Conservation (phyloP, 1,284 basidiomycete genomes). For the Dichomitus squalens region DNA sequence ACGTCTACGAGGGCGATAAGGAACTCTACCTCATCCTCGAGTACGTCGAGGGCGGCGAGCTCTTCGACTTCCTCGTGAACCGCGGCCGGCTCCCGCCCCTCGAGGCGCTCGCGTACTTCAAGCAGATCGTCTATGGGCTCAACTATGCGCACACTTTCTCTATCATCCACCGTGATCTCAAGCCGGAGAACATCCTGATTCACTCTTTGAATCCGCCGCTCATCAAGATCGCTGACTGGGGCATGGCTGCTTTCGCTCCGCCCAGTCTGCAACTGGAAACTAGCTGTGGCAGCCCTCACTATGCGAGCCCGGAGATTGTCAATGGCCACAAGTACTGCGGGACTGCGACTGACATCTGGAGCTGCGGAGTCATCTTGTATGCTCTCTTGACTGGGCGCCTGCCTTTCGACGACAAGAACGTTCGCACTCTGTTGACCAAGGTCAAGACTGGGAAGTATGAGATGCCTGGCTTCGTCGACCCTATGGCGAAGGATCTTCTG, state of each 20-base stretch:
- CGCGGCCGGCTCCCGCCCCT: conserved; percentile 80
- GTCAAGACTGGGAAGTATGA: conserved; percentile 89
- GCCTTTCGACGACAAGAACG: conserved; percentile 89
- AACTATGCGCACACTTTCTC: conserved; percentile 99
- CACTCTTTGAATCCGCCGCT: conserved; percentile 82
- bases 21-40: conserved; percentile 96
- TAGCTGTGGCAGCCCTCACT: conserved; percentile 97
- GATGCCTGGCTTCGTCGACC: conserved; percentile 76
- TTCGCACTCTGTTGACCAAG: conserved; percentile 82
- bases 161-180: conserved; percentile 98
- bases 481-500: conserved; percentile 76
- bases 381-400: conserved; percentile 86
- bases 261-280: conserved; percentile 88
- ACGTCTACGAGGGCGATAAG: conserved; percentile 94
- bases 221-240: conserved; percentile 99
- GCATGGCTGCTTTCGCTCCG: conserved; percentile 94
- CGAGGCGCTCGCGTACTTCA: conserved; percentile 94
- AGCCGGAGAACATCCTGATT: conserved; percentile 96
- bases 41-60: conserved; percentile 96
- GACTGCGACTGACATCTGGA: conserved; percentile 93
- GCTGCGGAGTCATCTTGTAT: conserved; percentile 89
- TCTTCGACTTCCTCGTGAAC: conserved; percentile 97
- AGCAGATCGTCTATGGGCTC: conserved; percentile 95
- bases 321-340: conserved; percentile 94
- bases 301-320: conserved; percentile 97